Conservation (phyloP, 1,284 basidiomycete species). For the Cerrena zonata region DNA sequence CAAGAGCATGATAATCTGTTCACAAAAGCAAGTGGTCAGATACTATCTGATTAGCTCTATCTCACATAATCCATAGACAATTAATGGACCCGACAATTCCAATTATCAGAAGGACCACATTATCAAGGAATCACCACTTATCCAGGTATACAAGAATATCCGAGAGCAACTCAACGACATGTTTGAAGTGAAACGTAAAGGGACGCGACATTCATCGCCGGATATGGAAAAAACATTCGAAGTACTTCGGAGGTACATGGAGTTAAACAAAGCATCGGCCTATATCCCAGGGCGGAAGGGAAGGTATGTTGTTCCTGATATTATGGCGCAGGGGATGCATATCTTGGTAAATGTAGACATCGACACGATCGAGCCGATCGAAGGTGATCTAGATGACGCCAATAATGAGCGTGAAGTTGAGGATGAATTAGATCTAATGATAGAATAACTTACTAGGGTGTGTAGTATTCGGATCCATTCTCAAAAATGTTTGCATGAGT, state of each 20-base stretch:
- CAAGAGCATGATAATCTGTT: constrained; percentile 21
- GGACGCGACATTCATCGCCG: constrained; percentile 5
- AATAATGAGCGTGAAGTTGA: background rate
- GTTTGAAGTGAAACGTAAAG: constrained; percentile 5
- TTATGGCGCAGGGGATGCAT: background rate
- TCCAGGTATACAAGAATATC: constrained; percentile 10
- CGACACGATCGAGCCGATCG: background rate
- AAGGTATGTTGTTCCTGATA: background rate
- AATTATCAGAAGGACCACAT: constrained; percentile 13
- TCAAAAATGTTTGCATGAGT: background rate
- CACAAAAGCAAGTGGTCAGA: constrained; percentile 16
- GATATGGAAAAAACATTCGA: constrained; percentile 12
- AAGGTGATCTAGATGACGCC: background rate
- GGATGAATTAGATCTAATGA: background rate
- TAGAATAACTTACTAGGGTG: background rate
- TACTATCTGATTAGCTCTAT: background rate
- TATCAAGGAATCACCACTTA: constrained; percentile 11
- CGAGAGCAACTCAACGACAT: constrained; percentile 10
- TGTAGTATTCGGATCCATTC: background rate
- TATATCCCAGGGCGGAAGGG: background rate
- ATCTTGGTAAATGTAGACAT: background rate
- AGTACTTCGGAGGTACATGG: background rate
- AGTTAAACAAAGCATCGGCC: background rate
- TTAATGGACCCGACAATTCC: constrained; percentile 9
- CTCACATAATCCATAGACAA: background rate